A percentile compares a stretch with the other conserved stretches of the same genome.
phyloP scores from a whole-genome alignment of 257 asterid genomes.

The Ilex asprella region DNA sequence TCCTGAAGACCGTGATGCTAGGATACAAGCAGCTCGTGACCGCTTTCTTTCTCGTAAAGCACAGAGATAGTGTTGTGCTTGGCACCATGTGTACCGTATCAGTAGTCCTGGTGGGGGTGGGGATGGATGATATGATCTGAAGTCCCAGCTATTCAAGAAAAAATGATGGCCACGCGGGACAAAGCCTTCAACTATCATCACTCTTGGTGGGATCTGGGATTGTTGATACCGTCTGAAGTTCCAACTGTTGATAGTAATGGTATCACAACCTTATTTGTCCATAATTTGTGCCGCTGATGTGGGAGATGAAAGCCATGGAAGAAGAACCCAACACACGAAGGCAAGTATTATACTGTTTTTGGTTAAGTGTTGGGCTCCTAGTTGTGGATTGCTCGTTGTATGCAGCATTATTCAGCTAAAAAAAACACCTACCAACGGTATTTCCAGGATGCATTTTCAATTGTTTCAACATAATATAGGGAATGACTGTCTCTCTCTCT shows the following conservation, averaged over 20 bases:
- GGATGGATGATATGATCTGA: neutral
- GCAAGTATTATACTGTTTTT: too few species aligned
- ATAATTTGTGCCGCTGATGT: neutral
- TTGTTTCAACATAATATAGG: too few species aligned
- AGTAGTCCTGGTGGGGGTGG: neutral
- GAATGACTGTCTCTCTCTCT: too few species aligned
- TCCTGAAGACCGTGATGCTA: constrained; percentile 28
- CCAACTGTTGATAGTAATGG: neutral
- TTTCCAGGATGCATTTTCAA: too few species aligned
- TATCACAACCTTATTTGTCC: neutral
- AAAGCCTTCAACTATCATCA: too few species aligned
- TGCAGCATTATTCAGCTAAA: too few species aligned
- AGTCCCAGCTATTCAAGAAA: neutral
- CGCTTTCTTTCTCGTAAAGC: constrained; percentile 36
- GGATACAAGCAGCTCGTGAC: constrained; percentile 37
- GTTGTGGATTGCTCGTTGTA: too few species aligned
- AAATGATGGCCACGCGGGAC: too few species aligned
- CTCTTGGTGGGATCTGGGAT: neutral
- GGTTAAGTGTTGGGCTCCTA: too few species aligned
- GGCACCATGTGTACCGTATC: neutral
- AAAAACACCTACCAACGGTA: too few species aligned
- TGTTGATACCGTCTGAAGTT: neutral
- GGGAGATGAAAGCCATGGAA: neutral
- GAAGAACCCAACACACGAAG: neutral
- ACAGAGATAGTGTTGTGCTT: constrained; percentile 8